Evolutionary conservation across 2,329 filamentous ascomycete genomes (phyloP), one percentile per base, ranked within the genome.

Genomic region (Aureobasidium sp.): DNA sequence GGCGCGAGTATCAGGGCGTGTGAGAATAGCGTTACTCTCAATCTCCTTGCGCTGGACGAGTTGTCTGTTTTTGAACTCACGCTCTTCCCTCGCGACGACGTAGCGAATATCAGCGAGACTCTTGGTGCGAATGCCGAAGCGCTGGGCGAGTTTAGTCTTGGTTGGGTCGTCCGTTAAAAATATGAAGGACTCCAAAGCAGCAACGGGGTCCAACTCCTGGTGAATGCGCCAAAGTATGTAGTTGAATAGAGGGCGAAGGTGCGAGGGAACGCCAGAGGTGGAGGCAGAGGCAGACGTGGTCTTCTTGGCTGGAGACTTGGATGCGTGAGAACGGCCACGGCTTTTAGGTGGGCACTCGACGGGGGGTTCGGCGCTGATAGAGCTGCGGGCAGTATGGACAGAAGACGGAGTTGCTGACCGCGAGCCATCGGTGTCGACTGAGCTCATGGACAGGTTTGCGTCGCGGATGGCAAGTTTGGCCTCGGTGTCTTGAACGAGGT

Each of bases 151-250:
- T 11, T 70, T 67, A 52, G 77, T 75, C 67, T 80, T 80, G 30
- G 67, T 66, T 1, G 74, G 69, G 63, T 81, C 78, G 64, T 81
- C 80, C 58, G 78, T 80, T 45, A 81, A 72, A 64, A 81, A 77
- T 63, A 81, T 80, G 70, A 78, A 81, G 8, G 77, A 77, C 64
- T 78, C 78, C 5, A 80, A 72, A 9, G 78, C 76, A 41, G 76
- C 75, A 37, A 76, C 73, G 2, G 77, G 76, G 62, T 80, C 77
- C 10, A 71, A 69, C 62, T 80, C 78, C 60, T 79, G 77, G 67
- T 81, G 75, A 61, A 81, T 77, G 66, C 77, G 75, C 79, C 79
- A 81, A 7, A 81, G 68, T 29, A 80, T 77, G 65, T 80, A 78
- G 67, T 79, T 80, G 72, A 80, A 79, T 36, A 81, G 73, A 5